Evolutionary conservation across 169 alveolate species (phyloP).

Genomic region (Eimeria nieschulzi): DNA sequence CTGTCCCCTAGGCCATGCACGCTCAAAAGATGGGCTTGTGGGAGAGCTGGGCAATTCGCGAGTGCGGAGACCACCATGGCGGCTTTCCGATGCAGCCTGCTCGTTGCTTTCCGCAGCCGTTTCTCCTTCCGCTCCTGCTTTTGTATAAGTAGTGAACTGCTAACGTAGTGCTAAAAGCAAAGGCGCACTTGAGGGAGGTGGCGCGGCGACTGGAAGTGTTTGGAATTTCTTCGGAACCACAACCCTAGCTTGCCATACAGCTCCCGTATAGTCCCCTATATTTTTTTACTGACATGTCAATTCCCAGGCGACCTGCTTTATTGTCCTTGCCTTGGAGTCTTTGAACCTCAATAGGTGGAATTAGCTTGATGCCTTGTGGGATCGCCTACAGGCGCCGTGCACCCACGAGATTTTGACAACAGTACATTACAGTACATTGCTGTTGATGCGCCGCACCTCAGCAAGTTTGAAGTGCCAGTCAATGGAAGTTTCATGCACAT

Average conservation of each 20-base stretch:
- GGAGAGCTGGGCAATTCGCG: too few relatives aligned
- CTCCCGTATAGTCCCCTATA: conserved; percentile 47
- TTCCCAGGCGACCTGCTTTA: not conserved
- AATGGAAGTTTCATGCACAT: not conserved
- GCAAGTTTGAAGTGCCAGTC: conserved; percentile 60
- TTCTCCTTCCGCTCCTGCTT: too few relatives aligned
- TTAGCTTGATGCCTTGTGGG: conserved; percentile 43
- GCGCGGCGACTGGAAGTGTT: not conserved
- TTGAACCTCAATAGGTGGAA: conserved; percentile 39
- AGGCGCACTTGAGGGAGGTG: not conserved
- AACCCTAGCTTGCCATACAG: conserved; percentile 62
- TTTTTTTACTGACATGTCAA: not conserved
- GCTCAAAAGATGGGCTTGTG: not conserved
- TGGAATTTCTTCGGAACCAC: conserved; percentile 26
- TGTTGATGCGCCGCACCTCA: conserved; percentile 12
- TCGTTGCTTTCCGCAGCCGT: not conserved
- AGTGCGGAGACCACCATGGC: not conserved
- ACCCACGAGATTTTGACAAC: not conserved
- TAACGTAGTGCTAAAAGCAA: too few relatives aligned
- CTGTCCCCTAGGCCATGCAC: not conserved
- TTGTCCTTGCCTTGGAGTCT: conserved; percentile 23
- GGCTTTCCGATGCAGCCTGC: not conserved
- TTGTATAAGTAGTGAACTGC: too few relatives aligned
- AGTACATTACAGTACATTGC: not conserved
- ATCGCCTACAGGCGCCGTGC: conserved; percentile 14